Conservation (phyloP, 2,329 filamentous ascomycete species). For the Neofusicoccum sp. region DNA sequence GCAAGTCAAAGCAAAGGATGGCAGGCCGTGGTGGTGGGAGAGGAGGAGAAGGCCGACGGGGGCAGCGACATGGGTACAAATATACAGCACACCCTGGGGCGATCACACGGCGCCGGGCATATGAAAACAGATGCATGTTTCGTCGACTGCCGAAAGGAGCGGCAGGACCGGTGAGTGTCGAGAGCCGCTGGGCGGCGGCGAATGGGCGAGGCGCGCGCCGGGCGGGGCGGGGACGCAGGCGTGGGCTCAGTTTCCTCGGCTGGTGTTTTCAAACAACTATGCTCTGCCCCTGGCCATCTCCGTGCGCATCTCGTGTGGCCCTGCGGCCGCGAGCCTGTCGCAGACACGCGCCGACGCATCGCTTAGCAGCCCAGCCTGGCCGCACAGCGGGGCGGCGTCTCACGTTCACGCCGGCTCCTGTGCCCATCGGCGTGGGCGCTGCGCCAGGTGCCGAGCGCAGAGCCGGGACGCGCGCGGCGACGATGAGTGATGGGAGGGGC, state of each 20-base stretch:
- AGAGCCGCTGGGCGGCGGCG: not conserved
- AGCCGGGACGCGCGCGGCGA: not conserved
- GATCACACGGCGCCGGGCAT: not conserved
- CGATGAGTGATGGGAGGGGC: not conserved
- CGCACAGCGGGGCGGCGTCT: not conserved
- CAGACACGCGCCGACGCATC: not conserved
- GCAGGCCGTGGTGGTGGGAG: constrained; percentile 17
- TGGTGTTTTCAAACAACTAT: constrained; percentile 18
- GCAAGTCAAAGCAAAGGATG: constrained; percentile 9
- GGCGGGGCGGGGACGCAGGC: not conserved
- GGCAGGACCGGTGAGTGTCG: not conserved
- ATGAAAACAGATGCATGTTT: not conserved
- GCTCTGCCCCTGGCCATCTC: constrained; percentile 14
- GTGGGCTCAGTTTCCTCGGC: not conserved
- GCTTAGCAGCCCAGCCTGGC: not conserved
- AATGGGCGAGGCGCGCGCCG: not conserved
- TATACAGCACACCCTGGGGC: not conserved
- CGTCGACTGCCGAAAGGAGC: constrained; percentile 4
- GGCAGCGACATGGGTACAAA: not conserved
- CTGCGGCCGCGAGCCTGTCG: not conserved
- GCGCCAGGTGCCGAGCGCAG: constrained; percentile 4
- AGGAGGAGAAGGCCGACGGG: not conserved
- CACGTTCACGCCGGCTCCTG: constrained; percentile 16
- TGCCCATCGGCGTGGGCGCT: not conserved
- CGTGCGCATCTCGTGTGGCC: constrained; percentile 8